phyloP scores from a whole-genome alignment of 2,329 filamentous ascomycete species.

The Microthyrium microscopicum region DNA sequence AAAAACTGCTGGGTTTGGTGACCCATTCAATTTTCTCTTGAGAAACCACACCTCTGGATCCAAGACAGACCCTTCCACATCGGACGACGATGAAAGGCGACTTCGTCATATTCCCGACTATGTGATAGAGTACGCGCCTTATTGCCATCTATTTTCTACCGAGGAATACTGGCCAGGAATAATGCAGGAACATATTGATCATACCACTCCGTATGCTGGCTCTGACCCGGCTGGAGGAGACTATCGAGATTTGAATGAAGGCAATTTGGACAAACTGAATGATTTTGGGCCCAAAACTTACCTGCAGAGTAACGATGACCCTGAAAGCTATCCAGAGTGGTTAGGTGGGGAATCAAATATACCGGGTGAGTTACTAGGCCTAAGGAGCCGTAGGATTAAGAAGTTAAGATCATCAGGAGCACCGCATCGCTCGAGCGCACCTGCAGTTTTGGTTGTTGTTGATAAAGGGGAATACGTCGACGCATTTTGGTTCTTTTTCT shows the following conservation, averaged over 20 bases:
- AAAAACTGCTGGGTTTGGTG: no score
- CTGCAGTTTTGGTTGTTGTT: conserved; percentile 68
- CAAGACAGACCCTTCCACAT: no score
- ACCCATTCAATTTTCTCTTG: no score
- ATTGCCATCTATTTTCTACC: conserved; percentile 72
- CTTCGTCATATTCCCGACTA: conserved; percentile 53
- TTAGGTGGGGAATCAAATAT: conserved; percentile 62
- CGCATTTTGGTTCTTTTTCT: conserved; percentile 99
- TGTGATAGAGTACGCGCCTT: conserved; percentile 64
- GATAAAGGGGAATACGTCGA: conserved; percentile 83
- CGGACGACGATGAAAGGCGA: no score
- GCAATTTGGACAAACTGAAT: conserved; percentile 57
- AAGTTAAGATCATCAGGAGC: no score
- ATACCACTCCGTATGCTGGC: conserved; percentile 54
- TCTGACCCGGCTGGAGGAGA: conserved; percentile 43
- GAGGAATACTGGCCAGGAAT: conserved; percentile 87
- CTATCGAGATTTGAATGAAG: conserved; percentile 41
- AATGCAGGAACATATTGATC: conserved; percentile 63
- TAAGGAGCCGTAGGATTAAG: no score
- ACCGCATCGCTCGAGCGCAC: no score
- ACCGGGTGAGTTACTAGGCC: no score
- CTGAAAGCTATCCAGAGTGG: conserved; percentile 71
- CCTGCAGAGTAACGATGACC: conserved; percentile 72
- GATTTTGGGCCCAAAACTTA: conserved; percentile 50
- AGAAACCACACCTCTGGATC: no score